Percentiles rank a stretch among this genome's conserved stretches.
phyloP scores from a whole-genome alignment of 345 rosid species.

The Ceriops decandra region DNA sequence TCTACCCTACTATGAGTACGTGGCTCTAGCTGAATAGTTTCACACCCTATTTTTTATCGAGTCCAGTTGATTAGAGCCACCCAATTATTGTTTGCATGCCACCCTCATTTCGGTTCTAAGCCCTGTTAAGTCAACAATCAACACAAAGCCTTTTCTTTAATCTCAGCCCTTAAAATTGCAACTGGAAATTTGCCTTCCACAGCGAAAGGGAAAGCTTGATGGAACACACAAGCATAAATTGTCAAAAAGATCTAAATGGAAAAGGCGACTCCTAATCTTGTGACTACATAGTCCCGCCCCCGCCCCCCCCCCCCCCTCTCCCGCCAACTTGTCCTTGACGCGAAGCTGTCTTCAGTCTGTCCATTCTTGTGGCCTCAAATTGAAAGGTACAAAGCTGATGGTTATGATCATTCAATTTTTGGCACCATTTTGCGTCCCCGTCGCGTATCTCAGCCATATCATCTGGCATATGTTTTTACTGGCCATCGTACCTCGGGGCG shows the following conservation, averaged over 20 bases:
- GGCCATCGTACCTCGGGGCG: slow-evolving; percentile 3
- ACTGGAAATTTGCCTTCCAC: slow-evolving; percentile 1
- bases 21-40: too few relatives aligned
- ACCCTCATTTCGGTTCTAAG: too few relatives aligned
- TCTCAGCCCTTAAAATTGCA: background rate
- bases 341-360: background rate
- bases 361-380: slow-evolving; percentile 23
- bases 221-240: background rate
- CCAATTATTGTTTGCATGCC: too few relatives aligned
- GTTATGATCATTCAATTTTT: slow-evolving; percentile 17
- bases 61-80: too few relatives aligned
- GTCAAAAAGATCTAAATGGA: too few relatives aligned
- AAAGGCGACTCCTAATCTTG: too few relatives aligned
- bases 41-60: too few relatives aligned
- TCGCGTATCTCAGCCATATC: background rate
- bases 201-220: background rate
- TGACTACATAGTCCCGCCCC: too few relatives aligned
- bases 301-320: too few relatives aligned
- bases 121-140: too few relatives aligned
- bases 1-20: too few relatives aligned
- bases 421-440: background rate
- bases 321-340: background rate
- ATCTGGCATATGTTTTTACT: background rate
- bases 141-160: too few relatives aligned
- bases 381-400: slow-evolving; percentile 15